A percentile compares a stretch with the other conserved stretches of the same genome.
These are phyloP conservation scores for Cryptococcus hybrid DNA, from an alignment of 1,284 basidiomycete species.

Conservation along the genomic window DNA sequence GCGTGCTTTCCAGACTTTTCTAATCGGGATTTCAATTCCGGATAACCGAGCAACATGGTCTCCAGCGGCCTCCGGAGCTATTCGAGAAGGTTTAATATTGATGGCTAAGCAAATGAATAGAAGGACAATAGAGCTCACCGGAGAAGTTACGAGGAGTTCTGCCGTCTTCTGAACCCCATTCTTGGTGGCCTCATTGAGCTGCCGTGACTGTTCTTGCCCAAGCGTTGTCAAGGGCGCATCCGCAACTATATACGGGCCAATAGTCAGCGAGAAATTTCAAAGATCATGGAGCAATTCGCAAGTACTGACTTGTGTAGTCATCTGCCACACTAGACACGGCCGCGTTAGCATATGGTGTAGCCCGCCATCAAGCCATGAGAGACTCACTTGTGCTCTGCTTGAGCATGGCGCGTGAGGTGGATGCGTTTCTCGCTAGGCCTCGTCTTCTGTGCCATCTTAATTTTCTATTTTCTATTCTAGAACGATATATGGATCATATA, in stretches of 20 bases:
- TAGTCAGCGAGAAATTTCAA: background rate
- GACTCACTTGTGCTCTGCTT: constrained; percentile 48
- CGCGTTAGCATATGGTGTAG: constrained; percentile 4
- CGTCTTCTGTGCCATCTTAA: no score
- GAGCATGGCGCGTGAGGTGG: constrained; percentile 48
- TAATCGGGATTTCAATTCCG: constrained; percentile 32
- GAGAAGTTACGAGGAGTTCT: constrained; percentile 45
- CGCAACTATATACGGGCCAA: constrained; percentile 22
- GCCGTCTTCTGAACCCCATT: constrained; percentile 38
- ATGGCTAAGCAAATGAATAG: background rate
- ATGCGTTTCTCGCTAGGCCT: constrained; percentile 31
- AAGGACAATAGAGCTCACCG: constrained; percentile 22
- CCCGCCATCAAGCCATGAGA: no score
- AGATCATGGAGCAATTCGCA: background rate
- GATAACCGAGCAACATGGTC: constrained; percentile 46
- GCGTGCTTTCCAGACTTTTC: constrained; percentile 37
- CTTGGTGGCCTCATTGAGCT: constrained; percentile 39
- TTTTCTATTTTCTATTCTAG: no score
- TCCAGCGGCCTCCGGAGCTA: constrained; percentile 48
- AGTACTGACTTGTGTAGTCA: constrained; percentile 44
- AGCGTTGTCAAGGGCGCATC: constrained; percentile 46
- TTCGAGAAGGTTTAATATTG: background rate
- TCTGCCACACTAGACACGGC: constrained; percentile 31
- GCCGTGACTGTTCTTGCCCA: constrained; percentile 38
- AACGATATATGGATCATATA: no score